Percentiles rank a stretch among this genome's conserved stretches.
Conservation (phyloP, 2,329 filamentous ascomycete genomes). For the Cladosporium sphaerospermum region DNA sequence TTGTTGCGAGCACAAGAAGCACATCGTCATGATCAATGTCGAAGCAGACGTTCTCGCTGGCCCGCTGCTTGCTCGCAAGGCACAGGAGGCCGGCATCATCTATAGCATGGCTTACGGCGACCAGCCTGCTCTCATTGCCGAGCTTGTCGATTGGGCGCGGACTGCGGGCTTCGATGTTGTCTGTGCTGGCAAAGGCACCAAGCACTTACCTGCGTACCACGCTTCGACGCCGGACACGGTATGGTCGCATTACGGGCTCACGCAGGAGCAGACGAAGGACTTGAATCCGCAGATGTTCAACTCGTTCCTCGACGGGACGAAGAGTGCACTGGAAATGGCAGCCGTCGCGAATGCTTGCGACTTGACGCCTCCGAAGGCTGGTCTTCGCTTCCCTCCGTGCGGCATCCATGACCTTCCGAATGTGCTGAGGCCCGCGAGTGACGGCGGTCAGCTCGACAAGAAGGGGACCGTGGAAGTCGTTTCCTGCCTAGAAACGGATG, state of each 20-base stretch:
- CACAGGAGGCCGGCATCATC: slow-evolving; percentile 41
- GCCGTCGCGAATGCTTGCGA: slow-evolving; percentile 43
- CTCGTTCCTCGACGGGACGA: slow-evolving; percentile 45
- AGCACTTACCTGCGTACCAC: slow-evolving; percentile 42
- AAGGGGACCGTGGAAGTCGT: slow-evolving; percentile 43
- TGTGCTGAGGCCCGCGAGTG: slow-evolving; percentile 35
- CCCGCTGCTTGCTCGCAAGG: slow-evolving; percentile 36
- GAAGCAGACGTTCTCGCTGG: slow-evolving; percentile 42
- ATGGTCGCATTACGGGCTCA: slow-evolving; percentile 44
- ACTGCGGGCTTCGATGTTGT: slow-evolving; percentile 42
- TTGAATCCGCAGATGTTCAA: slow-evolving; percentile 48
- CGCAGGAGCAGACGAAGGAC: slow-evolving; percentile 39
- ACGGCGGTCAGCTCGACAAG: slow-evolving; percentile 37
- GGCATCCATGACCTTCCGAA: slow-evolving; percentile 38
- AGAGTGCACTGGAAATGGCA: slow-evolving; percentile 44
- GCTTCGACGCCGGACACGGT: slow-evolving; percentile 43
- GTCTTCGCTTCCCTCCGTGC: slow-evolving; percentile 41
- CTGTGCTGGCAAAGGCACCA: slow-evolving; percentile 43
- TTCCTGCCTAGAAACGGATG: slow-evolving; percentile 39
- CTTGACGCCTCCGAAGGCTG: slow-evolving; percentile 35
- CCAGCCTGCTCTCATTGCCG: slow-evolving; percentile 40
- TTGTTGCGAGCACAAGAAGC: slow-evolving; percentile 44
- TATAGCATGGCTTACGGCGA: slow-evolving; percentile 45
- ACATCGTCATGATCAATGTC: slow-evolving; percentile 46
- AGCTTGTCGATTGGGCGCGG: slow-evolving; percentile 40